Percentiles rank a stretch among this genome's conserved stretches.
Evolutionary conservation across 139 green algal species (phyloP).

Genomic region (Monoraphidium neglectum): DNA sequence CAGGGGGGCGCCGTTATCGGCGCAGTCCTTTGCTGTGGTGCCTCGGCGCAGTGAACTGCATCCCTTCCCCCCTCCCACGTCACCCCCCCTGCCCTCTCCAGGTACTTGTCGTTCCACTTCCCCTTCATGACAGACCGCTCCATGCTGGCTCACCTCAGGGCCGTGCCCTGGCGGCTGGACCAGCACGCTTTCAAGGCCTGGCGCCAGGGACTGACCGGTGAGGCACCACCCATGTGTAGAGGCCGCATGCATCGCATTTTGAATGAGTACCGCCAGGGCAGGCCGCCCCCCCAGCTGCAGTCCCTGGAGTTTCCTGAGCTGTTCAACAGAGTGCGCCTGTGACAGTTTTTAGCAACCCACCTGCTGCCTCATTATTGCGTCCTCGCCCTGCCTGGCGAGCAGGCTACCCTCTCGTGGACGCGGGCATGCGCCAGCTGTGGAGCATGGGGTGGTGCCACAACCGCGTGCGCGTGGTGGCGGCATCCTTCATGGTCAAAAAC

Average conservation of each 20-base stretch:
- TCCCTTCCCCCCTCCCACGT: not conserved
- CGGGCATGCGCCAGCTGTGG: slow-evolving; percentile 90
- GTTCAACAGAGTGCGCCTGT: no score
- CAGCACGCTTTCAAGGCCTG: slow-evolving; percentile 82
- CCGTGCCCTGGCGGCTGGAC: slow-evolving; percentile 86
- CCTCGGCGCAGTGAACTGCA: no score
- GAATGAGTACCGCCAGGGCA: no score
- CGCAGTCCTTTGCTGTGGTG: no score
- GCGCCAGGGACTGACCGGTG: slow-evolving; percentile 71
- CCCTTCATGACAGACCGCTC: slow-evolving; percentile 94
- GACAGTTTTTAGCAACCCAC: no score
- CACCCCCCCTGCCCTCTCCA: not conserved
- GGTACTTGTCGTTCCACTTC: slow-evolving; percentile 96
- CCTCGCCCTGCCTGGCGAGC: no score
- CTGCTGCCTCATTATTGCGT: no score
- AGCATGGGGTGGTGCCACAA: slow-evolving; percentile 88
- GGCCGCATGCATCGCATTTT: no score
- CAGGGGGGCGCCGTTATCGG: no score
- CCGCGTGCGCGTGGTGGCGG: slow-evolving; percentile 73
- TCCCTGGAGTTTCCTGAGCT: no score
- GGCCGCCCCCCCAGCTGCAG: no score
- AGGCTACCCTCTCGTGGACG: slow-evolving; percentile 41
- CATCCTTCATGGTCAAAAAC: slow-evolving; percentile 90
- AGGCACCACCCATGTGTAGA: no score
- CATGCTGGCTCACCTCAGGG: slow-evolving; percentile 87